A percentile compares a stretch with the other conserved stretches of the same genome.
Evolutionary conservation across 73 alveolate genomes (phyloP).

Genomic region (Paramecium tetraurelia): DNA sequence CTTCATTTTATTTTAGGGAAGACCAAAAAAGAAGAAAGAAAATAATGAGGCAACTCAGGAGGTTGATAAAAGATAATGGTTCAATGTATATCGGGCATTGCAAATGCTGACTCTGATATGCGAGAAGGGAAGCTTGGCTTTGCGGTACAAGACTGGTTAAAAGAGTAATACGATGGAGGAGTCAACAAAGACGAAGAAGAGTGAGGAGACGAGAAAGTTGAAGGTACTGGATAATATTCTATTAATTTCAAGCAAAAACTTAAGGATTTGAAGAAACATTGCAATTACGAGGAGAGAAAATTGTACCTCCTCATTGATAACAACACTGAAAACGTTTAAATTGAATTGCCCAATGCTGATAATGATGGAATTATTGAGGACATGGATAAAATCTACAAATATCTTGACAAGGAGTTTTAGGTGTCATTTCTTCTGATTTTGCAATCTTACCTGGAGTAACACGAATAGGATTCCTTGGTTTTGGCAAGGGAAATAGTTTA

Average conservation of each 20-base stretch:
- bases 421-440: neutral
- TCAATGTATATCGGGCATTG: neutral
- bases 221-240: neutral
- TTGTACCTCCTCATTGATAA: neutral
- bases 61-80: conserved; percentile 4
- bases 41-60: neutral
- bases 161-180: neutral
- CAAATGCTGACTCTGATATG: neutral
- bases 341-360: neutral
- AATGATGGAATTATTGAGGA: neutral
- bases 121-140: conserved; percentile 35
- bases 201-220: conserved; percentile 20
- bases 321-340: neutral
- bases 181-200: neutral
- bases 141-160: conserved; percentile 39
- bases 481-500: neutral
- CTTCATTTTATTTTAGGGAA: neutral
- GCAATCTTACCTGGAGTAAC: neutral
- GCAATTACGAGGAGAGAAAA: neutral
- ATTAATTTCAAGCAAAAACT: neutral
- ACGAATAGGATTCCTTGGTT: neutral
- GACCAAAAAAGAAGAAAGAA: conserved; percentile 18
- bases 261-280: conserved; percentile 1
- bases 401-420: neutral
- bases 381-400: neutral